Evolutionary conservation across 371 early-diverging fungal genomes (phyloP).

Genomic region (Mortierella sp.): DNA sequence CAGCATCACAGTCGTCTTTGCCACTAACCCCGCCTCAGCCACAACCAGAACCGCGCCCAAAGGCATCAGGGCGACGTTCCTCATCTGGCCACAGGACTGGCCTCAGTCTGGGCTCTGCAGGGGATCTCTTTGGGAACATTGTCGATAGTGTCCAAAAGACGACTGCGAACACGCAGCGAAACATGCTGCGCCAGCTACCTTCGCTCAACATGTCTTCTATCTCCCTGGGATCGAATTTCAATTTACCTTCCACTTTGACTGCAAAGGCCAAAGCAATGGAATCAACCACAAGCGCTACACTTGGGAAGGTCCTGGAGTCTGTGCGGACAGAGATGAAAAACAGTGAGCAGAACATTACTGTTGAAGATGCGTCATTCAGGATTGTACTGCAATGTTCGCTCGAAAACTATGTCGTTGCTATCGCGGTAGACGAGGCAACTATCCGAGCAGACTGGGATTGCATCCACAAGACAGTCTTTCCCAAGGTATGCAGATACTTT

Average conservation of each 20-base stretch:
- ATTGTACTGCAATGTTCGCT: slow-evolving; percentile 44
- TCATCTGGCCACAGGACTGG: slow-evolving; percentile 21
- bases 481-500: slow-evolving; percentile 48
- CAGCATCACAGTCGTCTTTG: slow-evolving; percentile 7
- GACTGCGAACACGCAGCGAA: slow-evolving; percentile 20
- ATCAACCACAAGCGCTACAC: slow-evolving; percentile 8
- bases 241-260: slow-evolving; percentile 8
- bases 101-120: slow-evolving; percentile 27
- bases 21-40: not conserved
- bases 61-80: slow-evolving; percentile 3
- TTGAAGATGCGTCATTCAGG: slow-evolving; percentile 41
- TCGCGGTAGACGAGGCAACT: slow-evolving; percentile 22
- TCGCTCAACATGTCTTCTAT: slow-evolving; percentile 24
- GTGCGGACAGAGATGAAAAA: slow-evolving; percentile 19
- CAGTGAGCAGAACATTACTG: slow-evolving; percentile 21
- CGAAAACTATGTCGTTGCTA: slow-evolving; percentile 40
- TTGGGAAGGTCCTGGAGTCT: slow-evolving; percentile 33
- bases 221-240: slow-evolving; percentile 13
- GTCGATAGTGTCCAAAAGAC: slow-evolving; percentile 38
- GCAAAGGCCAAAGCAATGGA: slow-evolving; percentile 6
- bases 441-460: slow-evolving; percentile 49
- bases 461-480: slow-evolving; percentile 49
- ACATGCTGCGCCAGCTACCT: slow-evolving; percentile 31
- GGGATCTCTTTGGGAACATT: slow-evolving; percentile 38
- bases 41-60: not conserved